A percentile compares a stretch with the other conserved stretches of the same genome.
These are phyloP conservation scores for Phaeotremella skinneri DNA, from an alignment of 768 basidiomycete genomes.

Conservation along the genomic window DNA sequence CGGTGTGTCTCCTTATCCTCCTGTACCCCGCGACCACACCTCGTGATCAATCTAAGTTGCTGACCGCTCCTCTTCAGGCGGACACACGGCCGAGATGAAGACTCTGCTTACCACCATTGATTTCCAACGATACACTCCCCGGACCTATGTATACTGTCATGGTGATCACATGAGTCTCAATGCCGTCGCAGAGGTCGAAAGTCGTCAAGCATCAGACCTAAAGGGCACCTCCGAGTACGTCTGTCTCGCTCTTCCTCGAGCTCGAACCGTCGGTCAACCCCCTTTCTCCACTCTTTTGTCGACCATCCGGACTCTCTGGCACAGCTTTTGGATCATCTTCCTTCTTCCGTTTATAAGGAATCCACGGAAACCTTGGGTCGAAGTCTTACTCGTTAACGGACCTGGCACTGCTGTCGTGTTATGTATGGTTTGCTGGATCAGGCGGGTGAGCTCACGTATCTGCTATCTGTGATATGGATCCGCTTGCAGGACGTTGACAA, in stretches of 20 bases:
- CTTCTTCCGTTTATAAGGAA: conserved; percentile 55
- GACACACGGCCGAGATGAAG: conserved; percentile 87
- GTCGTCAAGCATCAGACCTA: not conserved
- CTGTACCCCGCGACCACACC: too few species aligned
- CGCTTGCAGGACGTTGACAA: not conserved
- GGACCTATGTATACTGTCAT: conserved; percentile 77
- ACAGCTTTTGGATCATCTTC: conserved; percentile 64
- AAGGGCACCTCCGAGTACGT: conserved; percentile 50
- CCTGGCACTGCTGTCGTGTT: conserved; percentile 89
- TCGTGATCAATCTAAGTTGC: too few species aligned
- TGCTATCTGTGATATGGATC: conserved; percentile 5
- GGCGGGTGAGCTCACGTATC: conserved; percentile 59
- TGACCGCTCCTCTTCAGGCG: conserved; percentile 71
- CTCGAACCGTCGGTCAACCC: conserved; percentile 79
- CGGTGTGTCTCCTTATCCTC: conserved; percentile 57
- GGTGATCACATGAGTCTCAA: conserved; percentile 74
- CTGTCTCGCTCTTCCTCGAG: conserved; percentile 75
- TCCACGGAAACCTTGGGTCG: conserved; percentile 54
- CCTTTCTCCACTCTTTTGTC: conserved; percentile 68
- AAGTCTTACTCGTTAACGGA: conserved; percentile 84
- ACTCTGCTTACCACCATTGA: conserved; percentile 69
- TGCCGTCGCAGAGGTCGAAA: conserved; percentile 69
- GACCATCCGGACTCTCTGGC: conserved; percentile 61
- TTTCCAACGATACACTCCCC: conserved; percentile 67
- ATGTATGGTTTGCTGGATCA: conserved; percentile 67